Conservation (phyloP, 1,139 yeast species). For the Suhomyces coccinellae region DNA sequence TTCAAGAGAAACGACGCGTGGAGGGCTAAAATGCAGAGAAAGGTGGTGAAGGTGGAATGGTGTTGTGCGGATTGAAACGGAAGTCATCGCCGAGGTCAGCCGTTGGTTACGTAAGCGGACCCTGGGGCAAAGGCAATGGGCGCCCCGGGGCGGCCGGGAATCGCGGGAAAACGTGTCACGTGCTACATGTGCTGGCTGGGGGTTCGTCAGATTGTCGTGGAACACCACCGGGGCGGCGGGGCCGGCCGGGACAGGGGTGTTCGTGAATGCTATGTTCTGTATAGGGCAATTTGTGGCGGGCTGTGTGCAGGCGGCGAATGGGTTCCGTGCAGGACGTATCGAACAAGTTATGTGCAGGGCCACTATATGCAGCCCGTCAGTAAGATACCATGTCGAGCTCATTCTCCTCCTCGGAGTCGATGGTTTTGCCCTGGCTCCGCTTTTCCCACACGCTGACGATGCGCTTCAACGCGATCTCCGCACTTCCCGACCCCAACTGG, state of each 20-base stretch:
- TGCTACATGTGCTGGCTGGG: background rate
- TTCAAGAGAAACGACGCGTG: background rate
- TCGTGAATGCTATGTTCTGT: background rate
- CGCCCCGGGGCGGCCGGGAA: background rate
- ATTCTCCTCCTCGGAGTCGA: constrained; percentile 21
- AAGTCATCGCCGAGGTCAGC: constrained; percentile 8
- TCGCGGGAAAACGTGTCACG: background rate
- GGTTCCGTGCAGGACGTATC: background rate
- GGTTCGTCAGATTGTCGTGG: background rate
- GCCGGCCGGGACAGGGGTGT: background rate
- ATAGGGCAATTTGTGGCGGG: constrained; percentile 3
- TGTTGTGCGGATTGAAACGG: constrained; percentile 3
- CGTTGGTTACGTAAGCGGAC: constrained; percentile 5
- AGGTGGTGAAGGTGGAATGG: background rate
- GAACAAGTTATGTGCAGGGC: background rate
- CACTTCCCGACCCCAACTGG: constrained; percentile 21
- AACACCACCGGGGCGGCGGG: background rate
- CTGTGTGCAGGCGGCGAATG: background rate
- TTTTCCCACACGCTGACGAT: constrained; percentile 18
- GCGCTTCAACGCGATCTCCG: constrained; percentile 18
- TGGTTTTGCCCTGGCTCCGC: constrained; percentile 18
- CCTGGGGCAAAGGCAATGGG: background rate
- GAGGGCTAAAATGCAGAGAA: background rate
- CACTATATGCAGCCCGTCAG: background rate
- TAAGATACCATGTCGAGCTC: constrained; percentile 22